Evolutionary conservation across 108 stramenopile genomes (phyloP).

Genomic region (Tribonema minus): DNA sequence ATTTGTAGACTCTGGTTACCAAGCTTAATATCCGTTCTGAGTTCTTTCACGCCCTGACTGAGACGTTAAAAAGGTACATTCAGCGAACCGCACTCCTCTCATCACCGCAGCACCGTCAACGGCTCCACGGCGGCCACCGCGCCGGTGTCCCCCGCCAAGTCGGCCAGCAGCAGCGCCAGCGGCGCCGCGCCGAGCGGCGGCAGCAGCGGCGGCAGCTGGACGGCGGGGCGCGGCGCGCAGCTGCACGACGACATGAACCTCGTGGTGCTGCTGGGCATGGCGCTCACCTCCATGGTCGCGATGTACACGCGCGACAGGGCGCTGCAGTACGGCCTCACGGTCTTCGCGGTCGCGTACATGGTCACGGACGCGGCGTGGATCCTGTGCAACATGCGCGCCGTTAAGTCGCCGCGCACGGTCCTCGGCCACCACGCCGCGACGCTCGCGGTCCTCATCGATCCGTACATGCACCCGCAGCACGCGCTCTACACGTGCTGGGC

Average conservation of each 20-base stretch:
- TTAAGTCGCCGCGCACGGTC: slow-evolving; percentile 35
- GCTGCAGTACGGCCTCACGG: slow-evolving; percentile 26
- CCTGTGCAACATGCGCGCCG: slow-evolving; percentile 7
- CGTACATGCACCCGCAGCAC: slow-evolving; percentile 23
- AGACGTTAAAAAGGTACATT: no score
- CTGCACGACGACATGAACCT: slow-evolving; percentile 37
- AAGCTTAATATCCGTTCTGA: no score
- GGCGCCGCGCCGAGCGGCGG: not conserved
- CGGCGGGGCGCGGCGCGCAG: not conserved
- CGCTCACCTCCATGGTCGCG: not conserved
- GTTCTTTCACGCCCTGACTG: no score
- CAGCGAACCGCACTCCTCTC: no score
- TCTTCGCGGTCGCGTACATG: slow-evolving; percentile 28
- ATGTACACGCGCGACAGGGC: slow-evolving; percentile 5
- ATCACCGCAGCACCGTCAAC: not conserved
- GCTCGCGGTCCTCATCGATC: slow-evolving; percentile 18
- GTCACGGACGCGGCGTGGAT: slow-evolving; percentile 23
- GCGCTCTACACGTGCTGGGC: slow-evolving; percentile 35
- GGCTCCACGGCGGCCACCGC: not conserved
- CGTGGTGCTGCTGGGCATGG: slow-evolving; percentile 7
- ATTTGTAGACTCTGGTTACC: no score
- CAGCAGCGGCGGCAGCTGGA: not conserved
- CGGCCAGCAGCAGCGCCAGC: not conserved
- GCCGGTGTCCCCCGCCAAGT: not conserved
- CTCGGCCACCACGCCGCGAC: slow-evolving; percentile 40